These are phyloP conservation scores for Artemisia annua DNA, from an alignment of 129 eudicot species.

Conservation along the genomic window DNA sequence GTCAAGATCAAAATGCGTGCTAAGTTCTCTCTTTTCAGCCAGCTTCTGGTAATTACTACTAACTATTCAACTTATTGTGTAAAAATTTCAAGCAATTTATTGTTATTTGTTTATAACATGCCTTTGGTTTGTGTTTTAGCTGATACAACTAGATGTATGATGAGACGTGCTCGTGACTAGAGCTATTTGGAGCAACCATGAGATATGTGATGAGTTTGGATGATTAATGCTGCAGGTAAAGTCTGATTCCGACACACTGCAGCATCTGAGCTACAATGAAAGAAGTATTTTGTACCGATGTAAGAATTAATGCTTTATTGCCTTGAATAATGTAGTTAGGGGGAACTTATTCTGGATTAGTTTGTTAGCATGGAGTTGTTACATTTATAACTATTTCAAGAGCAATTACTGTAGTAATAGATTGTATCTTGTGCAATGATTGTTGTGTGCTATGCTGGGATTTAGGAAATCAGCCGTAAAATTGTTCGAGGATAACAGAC, in stretches of 20 bases:
- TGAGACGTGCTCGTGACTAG: conserved; percentile 8
- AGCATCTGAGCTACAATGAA: conserved; percentile 1
- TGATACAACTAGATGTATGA: conserved; percentile 7
- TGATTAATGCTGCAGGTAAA: conserved; percentile 9
- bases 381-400: conserved; percentile 4
- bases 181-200: not conserved
- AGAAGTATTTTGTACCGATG: conserved; percentile 15
- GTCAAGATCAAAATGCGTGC: conserved; percentile 36
- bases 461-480: not conserved
- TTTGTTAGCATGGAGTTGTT: conserved; percentile 6
- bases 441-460: not conserved
- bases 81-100: not conserved
- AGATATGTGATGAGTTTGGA: conserved; percentile 8
- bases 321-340: conserved; percentile 3
- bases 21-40: conserved; percentile 20
- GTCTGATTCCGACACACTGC: not conserved
- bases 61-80: not conserved
- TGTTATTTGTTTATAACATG: not conserved
- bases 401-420: conserved; percentile 1
- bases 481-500: not conserved
- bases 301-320: conserved; percentile 17
- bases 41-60: conserved; percentile 37
- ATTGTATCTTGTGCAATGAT: not conserved
- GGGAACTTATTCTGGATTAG: conserved; percentile 8
- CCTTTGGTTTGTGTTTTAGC: conserved; percentile 11